Conservation (phyloP, 768 basidiomycete genomes). For the Candolleomyces eurysporus region DNA sequence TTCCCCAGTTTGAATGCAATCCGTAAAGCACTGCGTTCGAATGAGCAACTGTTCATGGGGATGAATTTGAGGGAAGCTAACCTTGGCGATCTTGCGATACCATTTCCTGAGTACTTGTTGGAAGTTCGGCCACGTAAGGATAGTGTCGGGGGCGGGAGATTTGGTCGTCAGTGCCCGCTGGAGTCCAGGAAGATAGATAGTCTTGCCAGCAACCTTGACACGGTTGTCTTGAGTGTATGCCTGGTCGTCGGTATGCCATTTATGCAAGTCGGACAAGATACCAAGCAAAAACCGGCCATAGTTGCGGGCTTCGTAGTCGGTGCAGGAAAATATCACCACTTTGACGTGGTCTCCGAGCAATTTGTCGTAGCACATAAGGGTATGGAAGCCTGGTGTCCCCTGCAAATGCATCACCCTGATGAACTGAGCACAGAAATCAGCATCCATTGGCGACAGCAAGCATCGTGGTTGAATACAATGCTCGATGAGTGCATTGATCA, state of each 20-base stretch:
- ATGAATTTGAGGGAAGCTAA: conserved; percentile 24
- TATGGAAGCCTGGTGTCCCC: conserved; percentile 89
- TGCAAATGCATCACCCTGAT: conserved; percentile 83
- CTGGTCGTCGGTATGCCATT: conserved; percentile 78
- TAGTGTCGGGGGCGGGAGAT: conserved; percentile 35
- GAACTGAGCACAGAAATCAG: conserved; percentile 89
- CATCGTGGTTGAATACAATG: conserved; percentile 92
- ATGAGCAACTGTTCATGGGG: background rate
- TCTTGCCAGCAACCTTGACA: conserved; percentile 59
- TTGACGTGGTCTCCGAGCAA: conserved; percentile 83
- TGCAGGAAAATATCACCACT: conserved; percentile 86
- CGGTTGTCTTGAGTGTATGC: conserved; percentile 72
- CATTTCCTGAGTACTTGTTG: conserved; percentile 76
- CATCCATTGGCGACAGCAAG: conserved; percentile 94
- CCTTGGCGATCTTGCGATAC: conserved; percentile 74
- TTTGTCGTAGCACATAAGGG: conserved; percentile 84
- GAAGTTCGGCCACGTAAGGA: conserved; percentile 71
- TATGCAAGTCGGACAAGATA: conserved; percentile 71
- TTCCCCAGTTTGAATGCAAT: conserved; percentile 82
- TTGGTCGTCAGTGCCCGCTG: conserved; percentile 50
- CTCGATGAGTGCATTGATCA: conserved; percentile 71
- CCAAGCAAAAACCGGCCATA: conserved; percentile 89
- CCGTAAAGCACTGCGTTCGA: conserved; percentile 61
- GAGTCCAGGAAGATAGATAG: conserved; percentile 67
- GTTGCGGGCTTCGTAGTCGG: conserved; percentile 94